Evolutionary conservation across 108 stramenopile species (phyloP).

Genomic region (Stephanodiscus minutulus): DNA sequence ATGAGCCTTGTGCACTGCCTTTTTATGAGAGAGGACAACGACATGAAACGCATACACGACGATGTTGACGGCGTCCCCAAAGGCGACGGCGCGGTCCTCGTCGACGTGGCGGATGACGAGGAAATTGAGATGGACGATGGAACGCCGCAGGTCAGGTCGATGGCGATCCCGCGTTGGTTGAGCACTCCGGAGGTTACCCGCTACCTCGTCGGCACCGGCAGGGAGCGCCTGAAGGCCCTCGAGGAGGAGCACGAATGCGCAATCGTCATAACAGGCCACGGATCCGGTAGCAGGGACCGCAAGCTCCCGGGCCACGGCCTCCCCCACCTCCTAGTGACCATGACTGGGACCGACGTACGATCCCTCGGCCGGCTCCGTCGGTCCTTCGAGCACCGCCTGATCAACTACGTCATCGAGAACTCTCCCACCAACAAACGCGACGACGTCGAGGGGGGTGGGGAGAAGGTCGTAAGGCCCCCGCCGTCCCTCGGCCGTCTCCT

Average conservation of each 20-base stretch:
- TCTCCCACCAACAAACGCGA: slow-evolving; percentile 6
- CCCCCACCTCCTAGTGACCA: slow-evolving; percentile 32
- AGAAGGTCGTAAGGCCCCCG: slow-evolving; percentile 10
- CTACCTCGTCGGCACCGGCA: slow-evolving; percentile 31
- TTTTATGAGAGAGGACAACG: no score
- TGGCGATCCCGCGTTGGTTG: slow-evolving; percentile 50
- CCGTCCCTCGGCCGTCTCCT: slow-evolving; percentile 36
- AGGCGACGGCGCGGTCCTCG: not conserved
- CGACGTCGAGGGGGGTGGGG: not conserved
- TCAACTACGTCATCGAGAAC: slow-evolving; percentile 25
- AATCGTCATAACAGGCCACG: slow-evolving; percentile 34
- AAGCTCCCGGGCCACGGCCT: slow-evolving; percentile 26
- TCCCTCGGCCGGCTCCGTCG: slow-evolving; percentile 36
- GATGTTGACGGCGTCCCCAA: not conserved
- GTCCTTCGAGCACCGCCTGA: slow-evolving; percentile 24
- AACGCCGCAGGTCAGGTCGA: slow-evolving; percentile 18
- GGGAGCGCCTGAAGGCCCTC: slow-evolving; percentile 16
- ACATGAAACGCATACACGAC: no score
- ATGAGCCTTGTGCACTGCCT: no score
- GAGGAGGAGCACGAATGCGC: slow-evolving; percentile 47
- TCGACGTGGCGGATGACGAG: not conserved
- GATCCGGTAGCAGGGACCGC: slow-evolving; percentile 28
- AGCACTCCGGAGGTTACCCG: slow-evolving; percentile 37
- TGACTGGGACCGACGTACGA: slow-evolving; percentile 32
- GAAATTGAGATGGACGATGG: slow-evolving; percentile 6